Evolutionary conservation across 768 basidiomycete species (phyloP), one percentile per base, ranked within the genome.

Genomic region (Xerocomellus chrysenteron): DNA sequence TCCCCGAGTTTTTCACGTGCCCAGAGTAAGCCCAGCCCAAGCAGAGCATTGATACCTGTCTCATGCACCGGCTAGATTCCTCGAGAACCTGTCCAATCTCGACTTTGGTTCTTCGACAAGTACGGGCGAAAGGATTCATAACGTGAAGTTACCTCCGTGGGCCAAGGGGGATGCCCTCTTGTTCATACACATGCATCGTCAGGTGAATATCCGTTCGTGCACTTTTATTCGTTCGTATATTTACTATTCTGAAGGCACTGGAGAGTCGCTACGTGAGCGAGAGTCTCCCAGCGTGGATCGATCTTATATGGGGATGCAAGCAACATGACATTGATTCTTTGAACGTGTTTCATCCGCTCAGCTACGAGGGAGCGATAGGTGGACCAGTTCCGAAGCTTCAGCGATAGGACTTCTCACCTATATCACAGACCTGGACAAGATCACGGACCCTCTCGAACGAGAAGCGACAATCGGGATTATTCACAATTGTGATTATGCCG

Each of bases 381-480:
- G 55, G 19, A 75, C 52, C 17, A 14, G 17, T 47, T 36, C 26
- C 4, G 30, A 16, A 36, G 1, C 28, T 9, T 45, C 2, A 14
- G 10, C 5, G 26, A 36, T 40, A n/a, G n/a, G 2, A 17, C 33
- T 35, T 36, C 55, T 54, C 26, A 52, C 44, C 24, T 24, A 24
- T 13, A 28, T 44, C 26, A 48, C 37, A 90, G 94, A 97, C 70
- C 74, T 98, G 24, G 95, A 97, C 68, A 72, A 81, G 4, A 96
- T 98, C 52, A 82, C 83, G 6, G 90, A 97, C 67, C 87, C 92
- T 45, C 76, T 92, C 9, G 92, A 98, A 73, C 82, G 90, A 36
- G 92, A 94, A 65, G 94, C 95, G 0, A 93, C 92, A 8, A 90
- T 95, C 19, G 94, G 94, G 2, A 96, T 95, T 54, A 95, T 97